Evolutionary conservation across 2,329 filamentous ascomycete species (phyloP).

Genomic region (Albifimbria verrucaria): DNA sequence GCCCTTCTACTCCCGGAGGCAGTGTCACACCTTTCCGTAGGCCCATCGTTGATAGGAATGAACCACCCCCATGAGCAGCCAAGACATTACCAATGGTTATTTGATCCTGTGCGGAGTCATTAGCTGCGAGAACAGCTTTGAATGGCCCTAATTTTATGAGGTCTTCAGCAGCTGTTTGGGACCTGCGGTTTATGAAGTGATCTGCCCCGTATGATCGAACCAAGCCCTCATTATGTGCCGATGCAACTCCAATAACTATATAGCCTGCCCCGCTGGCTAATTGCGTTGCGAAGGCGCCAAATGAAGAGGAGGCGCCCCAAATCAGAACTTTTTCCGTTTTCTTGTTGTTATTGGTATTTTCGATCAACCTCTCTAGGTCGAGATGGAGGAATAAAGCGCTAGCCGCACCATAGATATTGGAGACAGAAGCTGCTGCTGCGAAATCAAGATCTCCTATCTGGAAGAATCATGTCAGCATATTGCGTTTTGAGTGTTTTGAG

Average conservation of each 20-base stretch:
- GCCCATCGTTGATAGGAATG: constrained; percentile 5
- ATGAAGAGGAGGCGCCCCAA: constrained; percentile 7
- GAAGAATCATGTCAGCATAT: not conserved
- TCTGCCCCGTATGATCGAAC: not conserved
- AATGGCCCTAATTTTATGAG: constrained; percentile 4
- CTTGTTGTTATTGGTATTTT: not conserved
- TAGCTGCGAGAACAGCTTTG: constrained; percentile 6
- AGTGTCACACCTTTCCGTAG: constrained; percentile 5
- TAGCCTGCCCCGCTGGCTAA: constrained; percentile 2
- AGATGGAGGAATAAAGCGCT: constrained; percentile 8
- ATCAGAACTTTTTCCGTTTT: constrained; percentile 6
- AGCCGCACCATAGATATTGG: constrained; percentile 1
- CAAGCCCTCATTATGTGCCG: constrained; percentile 1
- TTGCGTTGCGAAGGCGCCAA: constrained; percentile 5
- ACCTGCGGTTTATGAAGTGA: constrained; percentile 5
- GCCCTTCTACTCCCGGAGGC: constrained; percentile 1
- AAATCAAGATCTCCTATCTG: not conserved
- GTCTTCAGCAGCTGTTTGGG: not conserved
- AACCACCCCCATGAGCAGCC: constrained; percentile 3
- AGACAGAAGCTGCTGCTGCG: constrained; percentile 3
- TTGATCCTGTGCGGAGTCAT: constrained; percentile 5
- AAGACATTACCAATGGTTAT: constrained; percentile 5
- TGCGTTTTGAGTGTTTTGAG: not conserved
- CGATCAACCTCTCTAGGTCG: constrained; percentile 1
- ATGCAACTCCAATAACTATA: constrained; percentile 6